A percentile compares a stretch with the other conserved stretches of the same genome.
phyloP scores from a whole-genome alignment of 2,329 filamentous ascomycete species.

The Xylaria arbuscula region DNA sequence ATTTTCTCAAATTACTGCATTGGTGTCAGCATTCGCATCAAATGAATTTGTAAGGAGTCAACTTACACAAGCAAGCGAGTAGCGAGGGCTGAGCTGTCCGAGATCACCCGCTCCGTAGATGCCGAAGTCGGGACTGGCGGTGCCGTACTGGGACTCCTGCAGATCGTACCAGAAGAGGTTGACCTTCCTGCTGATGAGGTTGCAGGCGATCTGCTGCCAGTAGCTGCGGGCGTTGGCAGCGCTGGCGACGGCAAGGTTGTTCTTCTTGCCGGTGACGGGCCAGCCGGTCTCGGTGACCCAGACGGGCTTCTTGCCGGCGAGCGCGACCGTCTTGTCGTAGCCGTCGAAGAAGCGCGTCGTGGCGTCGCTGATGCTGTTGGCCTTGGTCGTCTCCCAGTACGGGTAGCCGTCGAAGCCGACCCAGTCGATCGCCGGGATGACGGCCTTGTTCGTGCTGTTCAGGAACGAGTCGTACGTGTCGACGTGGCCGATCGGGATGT shows the following conservation, averaged over 20 bases:
- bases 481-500: constrained; percentile 63
- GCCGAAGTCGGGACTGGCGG: constrained; percentile 52
- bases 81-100: constrained; percentile 43
- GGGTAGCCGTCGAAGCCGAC: constrained; percentile 65
- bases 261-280: constrained; percentile 61
- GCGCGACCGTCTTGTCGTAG: constrained; percentile 52
- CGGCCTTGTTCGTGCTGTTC: constrained; percentile 59
- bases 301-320: constrained; percentile 67
- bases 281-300: constrained; percentile 74
- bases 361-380: constrained; percentile 58
- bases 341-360: constrained; percentile 57
- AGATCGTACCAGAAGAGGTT: constrained; percentile 54
- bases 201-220: constrained; percentile 51
- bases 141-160: constrained; percentile 52
- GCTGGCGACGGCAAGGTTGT: constrained; percentile 58
- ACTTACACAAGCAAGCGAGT: constrained; percentile 50
- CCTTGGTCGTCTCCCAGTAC: constrained; percentile 60
- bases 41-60: not conserved
- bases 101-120: constrained; percentile 52
- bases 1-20: constrained; percentile 11
- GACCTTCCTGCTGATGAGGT: constrained; percentile 44
- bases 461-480: constrained; percentile 67
- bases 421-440: constrained; percentile 64
- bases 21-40: not conserved
- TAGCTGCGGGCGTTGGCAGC: constrained; percentile 58